These are phyloP conservation scores for Pichia sp. DNA, from an alignment of 1,139 yeast genomes.

Conservation along the genomic window DNA sequence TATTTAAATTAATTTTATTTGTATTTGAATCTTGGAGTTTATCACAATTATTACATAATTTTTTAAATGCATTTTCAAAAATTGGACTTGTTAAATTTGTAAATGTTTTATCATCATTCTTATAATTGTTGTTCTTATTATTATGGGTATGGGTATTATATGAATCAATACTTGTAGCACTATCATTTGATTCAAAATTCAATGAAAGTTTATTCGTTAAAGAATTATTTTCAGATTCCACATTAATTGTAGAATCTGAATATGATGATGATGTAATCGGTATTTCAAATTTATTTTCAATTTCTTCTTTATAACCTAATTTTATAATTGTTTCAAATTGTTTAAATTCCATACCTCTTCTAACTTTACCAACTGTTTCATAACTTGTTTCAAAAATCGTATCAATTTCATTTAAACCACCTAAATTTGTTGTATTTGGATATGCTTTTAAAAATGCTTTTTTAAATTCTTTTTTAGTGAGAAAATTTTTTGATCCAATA, in stretches of 20 bases:
- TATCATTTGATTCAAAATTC: neutral
- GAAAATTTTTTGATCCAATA: constrained; percentile 52
- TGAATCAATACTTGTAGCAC: too few relatives aligned
- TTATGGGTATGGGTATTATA: too few relatives aligned
- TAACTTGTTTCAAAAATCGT: constrained; percentile 26
- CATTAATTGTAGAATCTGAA: too few relatives aligned
- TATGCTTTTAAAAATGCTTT: constrained; percentile 47
- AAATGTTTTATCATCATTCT: neutral
- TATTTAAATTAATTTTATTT: constrained; percentile 16
- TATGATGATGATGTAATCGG: too few relatives aligned
- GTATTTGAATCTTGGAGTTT: constrained; percentile 17
- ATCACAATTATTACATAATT: constrained; percentile 16
- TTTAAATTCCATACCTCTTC: constrained; percentile 23
- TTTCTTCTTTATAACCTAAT: constrained; percentile 7
- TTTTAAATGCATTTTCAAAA: constrained; percentile 21
- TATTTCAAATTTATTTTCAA: constrained; percentile 11
- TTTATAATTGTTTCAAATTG: constrained; percentile 21
- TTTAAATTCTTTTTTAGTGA: constrained; percentile 32
- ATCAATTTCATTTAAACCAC: constrained; percentile 18
- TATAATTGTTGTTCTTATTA: neutral
- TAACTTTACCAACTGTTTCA: constrained; percentile 14
- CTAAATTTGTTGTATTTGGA: constrained; percentile 17
- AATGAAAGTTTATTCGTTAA: too few relatives aligned
- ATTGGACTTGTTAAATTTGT: constrained; percentile 1
- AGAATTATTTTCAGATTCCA: too few relatives aligned